phyloP scores from a whole-genome alignment of 2,329 filamentous ascomycete genomes.

The Aspergillus melleus region DNA sequence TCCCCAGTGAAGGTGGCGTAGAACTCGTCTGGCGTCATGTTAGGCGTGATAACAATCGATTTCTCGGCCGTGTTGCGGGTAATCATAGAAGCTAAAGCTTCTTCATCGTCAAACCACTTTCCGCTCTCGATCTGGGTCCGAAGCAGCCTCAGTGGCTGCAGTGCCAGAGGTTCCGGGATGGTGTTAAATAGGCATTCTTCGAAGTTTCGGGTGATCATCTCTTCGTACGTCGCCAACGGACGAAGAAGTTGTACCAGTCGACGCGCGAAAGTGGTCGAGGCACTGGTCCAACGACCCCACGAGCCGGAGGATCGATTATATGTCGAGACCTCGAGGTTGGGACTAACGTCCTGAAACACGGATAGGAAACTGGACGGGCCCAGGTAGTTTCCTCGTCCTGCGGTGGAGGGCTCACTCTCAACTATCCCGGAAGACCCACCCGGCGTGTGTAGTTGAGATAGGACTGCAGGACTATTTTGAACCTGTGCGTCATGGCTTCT shows the following conservation, averaged over 20 bases:
- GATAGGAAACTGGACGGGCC: constrained; percentile 6
- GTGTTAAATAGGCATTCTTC: neutral
- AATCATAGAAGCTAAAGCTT: neutral
- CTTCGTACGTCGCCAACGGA: neutral
- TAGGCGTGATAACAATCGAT: neutral
- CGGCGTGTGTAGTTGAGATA: neutral
- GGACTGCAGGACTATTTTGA: neutral
- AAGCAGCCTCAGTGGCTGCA: neutral
- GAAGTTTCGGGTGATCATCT: constrained; percentile 2
- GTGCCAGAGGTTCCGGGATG: constrained; percentile 2
- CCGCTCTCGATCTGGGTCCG: neutral
- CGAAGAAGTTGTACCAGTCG: constrained; percentile 5
- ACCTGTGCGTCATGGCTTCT: neutral
- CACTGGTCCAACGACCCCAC: neutral
- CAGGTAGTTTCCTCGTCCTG: neutral
- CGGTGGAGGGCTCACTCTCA: neutral
- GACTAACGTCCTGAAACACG: neutral
- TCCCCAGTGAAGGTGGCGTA: constrained; percentile 1
- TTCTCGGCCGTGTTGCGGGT: neutral
- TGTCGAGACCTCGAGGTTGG: neutral
- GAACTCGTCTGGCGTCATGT: constrained; percentile 4
- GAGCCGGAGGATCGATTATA: neutral
- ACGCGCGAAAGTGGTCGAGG: neutral
- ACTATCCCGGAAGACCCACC: neutral
- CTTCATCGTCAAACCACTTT: neutral